Base-by-base conservation (phyloP, 1,284 basidiomycete species). In the Grifola frondosa region DNA sequence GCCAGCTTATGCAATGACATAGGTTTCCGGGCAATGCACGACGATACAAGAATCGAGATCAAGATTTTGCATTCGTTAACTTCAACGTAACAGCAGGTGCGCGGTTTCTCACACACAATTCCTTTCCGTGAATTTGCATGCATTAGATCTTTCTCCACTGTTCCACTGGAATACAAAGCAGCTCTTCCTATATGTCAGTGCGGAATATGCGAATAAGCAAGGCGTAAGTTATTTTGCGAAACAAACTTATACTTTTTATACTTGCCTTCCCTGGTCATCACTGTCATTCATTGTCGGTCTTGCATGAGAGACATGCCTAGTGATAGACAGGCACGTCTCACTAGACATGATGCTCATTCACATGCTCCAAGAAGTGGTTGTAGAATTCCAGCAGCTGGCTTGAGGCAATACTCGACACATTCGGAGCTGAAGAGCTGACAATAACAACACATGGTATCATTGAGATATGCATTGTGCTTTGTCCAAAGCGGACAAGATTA, bases 161-260 rank as follows among this genome's bases (percentile, higher is more conserved):
- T 96, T 95, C 68, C 75, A 91, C 63, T 96, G 92, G 91, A 96
- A 96, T 63, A 96, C 92, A 10, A 96, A 96, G 64, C 92, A 96
- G 61, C 63, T 96, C 13, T 95, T 96, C 61, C 65, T 95, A 16
- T 92, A 88, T 58, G 72, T 93, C 29, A 78, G 82, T 52, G 91
- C 87, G 0, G 87, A 91, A 61, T 92, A 91, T 58, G 75, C 73
- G 29, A 88, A 83, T 43, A 63, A 71, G 1, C 70, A 85, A 64
- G 84, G 87, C 37, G 88, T 89, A 61, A 64, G 85, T 70, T n/a
- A n/a, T n/a, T 15, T 43, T 25, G 15, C 25, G 12, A 19, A 16
- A 10, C 33, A 13, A 19, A 15, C 8, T 28, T 16, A n/a, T 9
- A 13, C 16, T 12, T 16, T 17, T 12, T 22, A n/a, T 22, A 16